Evolutionary conservation across 352 stramenopile genomes (phyloP).

Genomic region (Albugo candida): DNA sequence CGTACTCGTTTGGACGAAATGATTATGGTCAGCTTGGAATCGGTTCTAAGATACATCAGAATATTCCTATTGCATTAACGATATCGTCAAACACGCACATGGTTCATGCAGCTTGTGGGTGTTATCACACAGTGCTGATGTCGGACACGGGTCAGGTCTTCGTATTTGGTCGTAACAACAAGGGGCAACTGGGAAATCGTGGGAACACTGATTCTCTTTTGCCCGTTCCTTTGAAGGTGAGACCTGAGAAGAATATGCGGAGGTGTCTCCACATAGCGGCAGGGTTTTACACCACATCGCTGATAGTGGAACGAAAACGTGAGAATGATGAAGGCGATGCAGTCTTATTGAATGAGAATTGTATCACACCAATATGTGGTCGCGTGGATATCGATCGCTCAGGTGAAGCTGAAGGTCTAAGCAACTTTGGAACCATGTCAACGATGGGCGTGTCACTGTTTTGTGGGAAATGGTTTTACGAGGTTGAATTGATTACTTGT

Average conservation of each 20-base stretch:
- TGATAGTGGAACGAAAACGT: conserved; percentile 68
- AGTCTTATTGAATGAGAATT: conserved; percentile 38
- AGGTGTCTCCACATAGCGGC: conserved; percentile 64
- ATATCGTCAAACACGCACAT: conserved; percentile 54
- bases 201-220: conserved; percentile 63
- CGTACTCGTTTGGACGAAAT: conserved; percentile 70
- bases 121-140: conserved; percentile 70
- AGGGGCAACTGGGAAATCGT: conserved; percentile 72
- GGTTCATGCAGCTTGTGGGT: conserved; percentile 54
- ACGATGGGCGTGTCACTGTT: conserved; percentile 55
- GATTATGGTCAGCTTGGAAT: conserved; percentile 78
- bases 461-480: conserved; percentile 85
- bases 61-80: conserved; percentile 37
- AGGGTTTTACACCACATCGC: conserved; percentile 74
- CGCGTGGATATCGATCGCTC: conserved; percentile 74
- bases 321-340: conserved; percentile 59
- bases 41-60: conserved; percentile 71
- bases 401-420: conserved; percentile 70
- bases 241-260: conserved; percentile 55
- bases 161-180: conserved; percentile 78
- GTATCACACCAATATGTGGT: conserved; percentile 43
- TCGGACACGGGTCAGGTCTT: conserved; percentile 72
- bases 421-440: conserved; percentile 76
- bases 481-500: conserved; percentile 79
- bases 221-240: conserved; percentile 63